phyloP scores from a whole-genome alignment of 2,329 filamentous ascomycete species.

The Talaromyces sp. region DNA sequence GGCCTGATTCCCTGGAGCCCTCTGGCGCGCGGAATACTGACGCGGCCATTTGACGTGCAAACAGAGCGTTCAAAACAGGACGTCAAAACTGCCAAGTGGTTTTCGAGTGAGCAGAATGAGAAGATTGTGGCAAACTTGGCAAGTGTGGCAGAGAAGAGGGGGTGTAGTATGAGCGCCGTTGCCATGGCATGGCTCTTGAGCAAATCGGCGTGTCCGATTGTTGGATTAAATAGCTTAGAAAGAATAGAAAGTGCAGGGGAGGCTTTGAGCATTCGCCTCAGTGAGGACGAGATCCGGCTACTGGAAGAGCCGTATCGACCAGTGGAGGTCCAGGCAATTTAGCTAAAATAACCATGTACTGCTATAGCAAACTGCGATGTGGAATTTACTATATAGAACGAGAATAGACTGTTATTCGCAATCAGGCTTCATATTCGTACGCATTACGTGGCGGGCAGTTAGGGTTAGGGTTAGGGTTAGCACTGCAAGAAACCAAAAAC shows the following conservation, averaged over 20 bases:
- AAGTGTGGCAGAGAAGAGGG: slow-evolving; percentile 13
- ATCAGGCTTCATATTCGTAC: neutral
- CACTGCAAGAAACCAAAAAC: neutral
- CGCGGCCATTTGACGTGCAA: slow-evolving; percentile 20
- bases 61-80: slow-evolving; percentile 15
- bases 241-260: slow-evolving; percentile 14
- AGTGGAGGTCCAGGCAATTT: slow-evolving; percentile 3
- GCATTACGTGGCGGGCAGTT: neutral
- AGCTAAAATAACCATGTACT: neutral
- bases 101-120: slow-evolving; percentile 16
- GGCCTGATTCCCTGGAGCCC: slow-evolving; percentile 20
- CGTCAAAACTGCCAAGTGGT: slow-evolving; percentile 15
- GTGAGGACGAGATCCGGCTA: neutral
- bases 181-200: slow-evolving; percentile 21
- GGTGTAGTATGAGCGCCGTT: slow-evolving; percentile 19
- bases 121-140: slow-evolving; percentile 16
- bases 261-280: neutral
- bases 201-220: slow-evolving; percentile 19
- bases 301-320: slow-evolving; percentile 2
- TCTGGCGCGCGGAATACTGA: slow-evolving; percentile 26
- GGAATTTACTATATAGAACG: neutral
- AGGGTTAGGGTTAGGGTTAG: neutral
- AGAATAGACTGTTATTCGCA: neutral
- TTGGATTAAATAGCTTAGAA: slow-evolving; percentile 20
- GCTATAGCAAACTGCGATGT: neutral